Evolutionary conservation across 129 eudicot genomes (phyloP).

Genomic region (Flaveria sonorensis): DNA sequence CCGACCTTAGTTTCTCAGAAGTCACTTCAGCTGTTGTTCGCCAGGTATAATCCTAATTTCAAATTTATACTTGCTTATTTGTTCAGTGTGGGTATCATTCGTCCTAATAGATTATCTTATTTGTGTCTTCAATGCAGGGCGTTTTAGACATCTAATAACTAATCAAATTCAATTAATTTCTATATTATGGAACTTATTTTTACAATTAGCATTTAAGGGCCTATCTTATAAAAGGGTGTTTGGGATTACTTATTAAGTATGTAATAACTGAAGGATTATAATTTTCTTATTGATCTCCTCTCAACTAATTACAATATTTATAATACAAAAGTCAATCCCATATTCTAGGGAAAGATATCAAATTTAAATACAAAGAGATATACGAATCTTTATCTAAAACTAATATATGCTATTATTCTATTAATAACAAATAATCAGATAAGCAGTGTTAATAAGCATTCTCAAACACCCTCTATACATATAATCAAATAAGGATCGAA

Average conservation of each 20-base stretch:
- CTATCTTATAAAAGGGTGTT: not conserved
- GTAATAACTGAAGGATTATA: too few species aligned
- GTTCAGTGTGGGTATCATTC: not conserved
- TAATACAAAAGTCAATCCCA: too few species aligned
- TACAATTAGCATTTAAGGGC: not conserved
- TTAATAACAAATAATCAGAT: too few species aligned
- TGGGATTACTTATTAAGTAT: not conserved
- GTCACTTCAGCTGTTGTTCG: constrained; percentile 45
- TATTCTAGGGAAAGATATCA: too few species aligned
- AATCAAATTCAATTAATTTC: not conserved
- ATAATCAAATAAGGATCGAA: not conserved
- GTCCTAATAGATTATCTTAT: not conserved
- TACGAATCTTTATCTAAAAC: too few species aligned
- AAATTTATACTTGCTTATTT: constrained; percentile 2
- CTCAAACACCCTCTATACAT: not conserved
- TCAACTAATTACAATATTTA: too few species aligned
- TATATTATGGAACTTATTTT: not conserved
- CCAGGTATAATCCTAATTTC: constrained; percentile 32
- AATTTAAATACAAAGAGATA: too few species aligned
- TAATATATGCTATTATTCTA: too few species aligned
- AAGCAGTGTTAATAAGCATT: not conserved
- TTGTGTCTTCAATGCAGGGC: not conserved
- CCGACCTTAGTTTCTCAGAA: constrained; percentile 47
- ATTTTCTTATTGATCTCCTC: too few species aligned
- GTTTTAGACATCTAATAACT: not conserved